Base-by-base conservation (phyloP, 2,329 filamentous ascomycete genomes). In the Lasiodiplodia gonubiensis region DNA sequence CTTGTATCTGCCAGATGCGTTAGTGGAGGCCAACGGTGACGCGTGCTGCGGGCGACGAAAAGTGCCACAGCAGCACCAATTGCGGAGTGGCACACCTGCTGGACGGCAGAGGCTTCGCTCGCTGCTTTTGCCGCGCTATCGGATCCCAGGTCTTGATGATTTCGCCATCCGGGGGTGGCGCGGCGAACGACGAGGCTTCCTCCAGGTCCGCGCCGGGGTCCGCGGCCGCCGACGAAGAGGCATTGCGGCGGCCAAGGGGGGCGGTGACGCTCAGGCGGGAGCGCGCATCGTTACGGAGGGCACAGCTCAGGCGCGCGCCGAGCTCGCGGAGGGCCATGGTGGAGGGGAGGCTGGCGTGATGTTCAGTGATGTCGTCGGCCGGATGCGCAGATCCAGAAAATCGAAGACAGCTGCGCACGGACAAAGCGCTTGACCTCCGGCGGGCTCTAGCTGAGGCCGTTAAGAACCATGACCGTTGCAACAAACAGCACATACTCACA, bases 1-100 rank as follows among this genome's bases (percentile, higher is more conserved):
- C 81, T 97, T 92, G 83, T 98, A 99, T 86, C 94, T 97, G 70
- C 23, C 54, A 35, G 55, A 51, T 6, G 35, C 25, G 55, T 60
- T 52, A 64, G 16, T 54, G 35, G 25, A 46, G 30, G 48, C 2
- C n/a, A 27, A 16, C 18, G 23, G 30, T 42, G 16, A 35, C 42
- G n/a, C 16, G 14, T 42, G 21, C 11, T 7, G 54, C n/a, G 12
- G 21, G 35, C 55, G 16, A 25, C 8, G 25, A 35, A 8, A 25
- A 12, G 4, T 16, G 57, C 42, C 18, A n/a, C 39, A 27, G n/a
- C 39, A 23, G n/a, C 59, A 21, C 37, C 53, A 54, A 63, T 64
- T 55, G 48, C 37, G 25, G 37, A 25, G n/a, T n/a, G 0, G 14
- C 69, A 33, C 77, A 87, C 86, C 86, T 86, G 83, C 85, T 85